Evolutionary conservation across 345 rosid genomes (phyloP), one percentile per base, ranked within the genome.

Genomic region (Triadica sebifera): DNA sequence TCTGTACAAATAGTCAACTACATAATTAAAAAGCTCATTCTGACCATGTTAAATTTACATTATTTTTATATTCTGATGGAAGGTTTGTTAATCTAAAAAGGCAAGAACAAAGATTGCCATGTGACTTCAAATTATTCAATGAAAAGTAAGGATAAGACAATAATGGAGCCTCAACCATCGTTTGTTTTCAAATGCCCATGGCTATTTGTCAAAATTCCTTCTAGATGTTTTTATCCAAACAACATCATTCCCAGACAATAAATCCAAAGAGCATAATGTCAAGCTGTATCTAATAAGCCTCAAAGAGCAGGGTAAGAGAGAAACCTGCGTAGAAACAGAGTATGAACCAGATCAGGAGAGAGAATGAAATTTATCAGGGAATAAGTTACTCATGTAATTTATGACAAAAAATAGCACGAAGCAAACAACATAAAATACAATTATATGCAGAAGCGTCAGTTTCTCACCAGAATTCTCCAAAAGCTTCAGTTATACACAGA

Each of bases 241-340:
- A 69, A 69, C 12, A 51, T 53, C 25, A 38, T 52, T 51, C 46
- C 16, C 25, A 19, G 8, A 41, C 37, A 70, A 51, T 22, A 62
- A 29, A 50, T 49, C 58, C 69, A 16, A 41, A 57, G 24, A 63
- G 37, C 6, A 51, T 22, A 24, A 20, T 12, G 45, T 71, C 16
- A 52, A 29, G 70, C 39, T 5, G 53, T 52, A 69, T 57, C 46
- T 58, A n/a, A 29, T 16, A 50, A 15, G 7, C 52, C 16, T 38
- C 25, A 67, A 20, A 9, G 51, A 58, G 49, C 12, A 38, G 70
- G 55, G 69, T 65, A 59, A 78, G 62, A 73, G 75, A 84, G 70
- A 9, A 81, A 94, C 98, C 94, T 86, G 97, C 20, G 97, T 88
- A 39, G 91, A 84, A 74, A 94, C 95, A 89, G 86, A 8, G 98